phyloP scores from a whole-genome alignment of 352 stramenopile genomes.

The Phytophthora syringae region DNA sequence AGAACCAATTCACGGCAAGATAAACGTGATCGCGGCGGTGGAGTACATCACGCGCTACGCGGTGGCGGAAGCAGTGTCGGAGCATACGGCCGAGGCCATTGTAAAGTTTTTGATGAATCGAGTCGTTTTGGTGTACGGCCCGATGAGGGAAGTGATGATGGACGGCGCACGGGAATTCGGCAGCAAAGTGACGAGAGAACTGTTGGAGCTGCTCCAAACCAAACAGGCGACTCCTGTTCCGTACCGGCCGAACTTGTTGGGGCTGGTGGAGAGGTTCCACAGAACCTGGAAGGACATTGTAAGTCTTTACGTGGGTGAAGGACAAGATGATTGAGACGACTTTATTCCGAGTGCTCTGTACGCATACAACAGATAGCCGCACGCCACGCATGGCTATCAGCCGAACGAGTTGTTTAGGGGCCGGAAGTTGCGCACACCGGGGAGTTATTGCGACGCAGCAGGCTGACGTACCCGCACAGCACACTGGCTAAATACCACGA shows the following conservation, averaged over 20 bases:
- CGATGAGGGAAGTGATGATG: neutral
- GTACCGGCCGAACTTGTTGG: neutral
- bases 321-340: neutral
- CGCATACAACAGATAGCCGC: neutral
- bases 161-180: neutral
- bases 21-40: constrained; percentile 9
- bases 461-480: no score
- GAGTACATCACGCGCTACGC: constrained; percentile 8
- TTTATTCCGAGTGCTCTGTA: neutral
- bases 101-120: neutral
- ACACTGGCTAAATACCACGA: no score
- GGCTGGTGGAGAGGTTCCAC: neutral
- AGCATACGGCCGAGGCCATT: neutral
- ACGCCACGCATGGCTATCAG: neutral
- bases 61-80: neutral
- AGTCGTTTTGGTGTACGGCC: neutral
- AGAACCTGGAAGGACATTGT: no score
- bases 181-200: neutral
- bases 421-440: neutral
- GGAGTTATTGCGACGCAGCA: neutral
- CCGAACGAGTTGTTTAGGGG: neutral
- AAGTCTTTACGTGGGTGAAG: neutral
- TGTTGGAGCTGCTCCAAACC: neutral
- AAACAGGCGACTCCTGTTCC: neutral
- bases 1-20: no score